Evolutionary conservation across 2,329 filamentous ascomycete species (phyloP), one percentile per base, ranked within the genome.

Genomic region (Talaromyces albobiverticillius): DNA sequence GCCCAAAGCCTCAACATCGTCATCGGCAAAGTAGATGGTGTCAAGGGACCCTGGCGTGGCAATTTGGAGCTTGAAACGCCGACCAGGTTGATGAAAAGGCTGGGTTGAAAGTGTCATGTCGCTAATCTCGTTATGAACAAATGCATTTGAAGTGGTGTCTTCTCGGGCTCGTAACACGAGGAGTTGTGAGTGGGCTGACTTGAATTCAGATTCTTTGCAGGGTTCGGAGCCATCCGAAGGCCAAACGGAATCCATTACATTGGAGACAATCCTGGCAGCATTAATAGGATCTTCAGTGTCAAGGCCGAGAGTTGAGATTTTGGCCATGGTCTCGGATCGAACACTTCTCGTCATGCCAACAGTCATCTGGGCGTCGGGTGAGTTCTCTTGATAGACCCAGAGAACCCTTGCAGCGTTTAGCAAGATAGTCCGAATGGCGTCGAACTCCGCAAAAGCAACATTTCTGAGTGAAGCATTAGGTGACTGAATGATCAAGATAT

Each of bases 351-450:
- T 57, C 8, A 66, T 41, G 8, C 64, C 64, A n/a, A 66, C 58
- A n/a, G 56, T 60, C 64, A 66, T 66, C 29, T 64, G 61, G 13
- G 61, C 54, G 51, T 66, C 64, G 8, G 63, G 62, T 20, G 34
- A 57, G 16, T 60, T 56, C 13, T 54, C 48, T 5, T 54, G 55
- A 32, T 64, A 64, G 9, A 66, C 62, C 64, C 64, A 66, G 11
- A 66, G 57, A 3, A 63, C 45, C 20, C 57, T 51, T 6, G 47
- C 52, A 16, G 62, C 60, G 18, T 49, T 58, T 1, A 66, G 54
- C 3, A 66, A 42, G 3, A 59, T 53, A 14, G 43, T 55, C 38
- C 64, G 58, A 20, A 66, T 54, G 7, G 29, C 18, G 8, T 50
- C 31, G 13, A 50, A 54, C 8, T 54, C 36, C 3, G 10, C 6